Evolutionary conservation across 192 early-diverging fungal species (phyloP), one percentile per base, ranked within the genome.

Genomic region (Phlyctochytrium planicorne): DNA sequence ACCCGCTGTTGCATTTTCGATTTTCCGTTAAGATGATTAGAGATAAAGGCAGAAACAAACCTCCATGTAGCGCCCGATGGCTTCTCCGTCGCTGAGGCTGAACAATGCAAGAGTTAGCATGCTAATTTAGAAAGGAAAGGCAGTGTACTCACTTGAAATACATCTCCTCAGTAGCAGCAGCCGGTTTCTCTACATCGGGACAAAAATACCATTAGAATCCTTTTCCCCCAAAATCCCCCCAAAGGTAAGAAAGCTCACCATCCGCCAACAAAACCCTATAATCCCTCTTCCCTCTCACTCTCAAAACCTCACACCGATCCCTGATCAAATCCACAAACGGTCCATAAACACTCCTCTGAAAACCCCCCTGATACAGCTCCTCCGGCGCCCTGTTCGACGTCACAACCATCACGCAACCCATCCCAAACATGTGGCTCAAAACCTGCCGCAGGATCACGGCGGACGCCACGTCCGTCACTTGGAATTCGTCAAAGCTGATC

Each of bases 401-500:
- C 6, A 92, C 91, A 1, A 98, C 90, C 24, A 96, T 68, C 1
- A 98, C 89, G 0, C 94, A 89, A 37, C 93, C 93, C 35, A 85
- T 71, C 2, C 82, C 74, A 59, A 95, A 92, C 37, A 98, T 74
- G 70, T 93, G 89, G 0, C 83, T 83, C 60, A 94, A 78, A 29
- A 95, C 74, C 10, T 84, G 85, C 47, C 93, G 81, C 59, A 95
- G 65, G 36, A 95, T 88, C 95, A 95, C 94, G 63, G 95, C 95
- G 71, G 96, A 93, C 2, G 91, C 92, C 63, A 98, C 96, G 71
- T 98, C 93, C 0, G 95, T 98, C 3, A 98, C 95, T 68, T 93
- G 92, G 57, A 97, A 90, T 72, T 98, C 95, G 66, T 97, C 95
- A 80, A 97, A 91, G 70, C 95, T 96, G 3, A 97, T 74, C 2